phyloP scores from a whole-genome alignment of 495 filamentous ascomycete genomes.

The Aspergillus saccharolyticus region DNA sequence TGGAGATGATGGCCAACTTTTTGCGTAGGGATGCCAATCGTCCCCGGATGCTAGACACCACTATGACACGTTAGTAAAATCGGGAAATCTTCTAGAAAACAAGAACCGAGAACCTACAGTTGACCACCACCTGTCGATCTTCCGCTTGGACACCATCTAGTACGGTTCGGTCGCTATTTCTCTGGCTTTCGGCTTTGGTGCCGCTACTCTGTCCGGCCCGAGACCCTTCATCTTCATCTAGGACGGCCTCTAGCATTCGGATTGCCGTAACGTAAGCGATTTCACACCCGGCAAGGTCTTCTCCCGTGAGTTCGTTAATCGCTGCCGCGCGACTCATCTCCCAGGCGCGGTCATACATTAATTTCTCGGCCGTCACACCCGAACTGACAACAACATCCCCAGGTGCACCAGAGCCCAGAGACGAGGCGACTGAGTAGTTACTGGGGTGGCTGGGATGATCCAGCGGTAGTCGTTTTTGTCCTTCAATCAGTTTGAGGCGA shows the following conservation, averaged over 20 bases:
- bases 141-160: slow-evolving; percentile 61
- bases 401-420: slow-evolving; percentile 45
- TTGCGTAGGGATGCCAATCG: slow-evolving; percentile 52
- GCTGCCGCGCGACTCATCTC: slow-evolving; percentile 95
- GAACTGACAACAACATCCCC: slow-evolving; percentile 63
- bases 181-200: slow-evolving; percentile 19
- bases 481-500: slow-evolving; percentile 76
- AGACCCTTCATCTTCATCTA: slow-evolving; percentile 70
- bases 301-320: slow-evolving; percentile 89
- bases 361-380: slow-evolving; percentile 86
- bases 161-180: slow-evolving; percentile 37
- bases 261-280: slow-evolving; percentile 90
- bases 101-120: slow-evolving; percentile 48
- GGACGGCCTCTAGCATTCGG: slow-evolving; percentile 85
- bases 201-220: slow-evolving; percentile 27
- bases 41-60: slow-evolving; percentile 55
- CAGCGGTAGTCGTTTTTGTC: slow-evolving; percentile 74
- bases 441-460: slow-evolving; percentile 82
- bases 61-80: slow-evolving; percentile 35
- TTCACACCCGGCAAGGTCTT: slow-evolving; percentile 84
- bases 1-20: slow-evolving; percentile 52
- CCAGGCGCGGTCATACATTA: slow-evolving; percentile 96
- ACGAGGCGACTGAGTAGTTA: slow-evolving; percentile 58
- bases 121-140: slow-evolving; percentile 66
- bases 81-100: background rate